These are phyloP conservation scores for Botrytis porri DNA, from an alignment of 2,329 filamentous ascomycete genomes.

Conservation along the genomic window DNA sequence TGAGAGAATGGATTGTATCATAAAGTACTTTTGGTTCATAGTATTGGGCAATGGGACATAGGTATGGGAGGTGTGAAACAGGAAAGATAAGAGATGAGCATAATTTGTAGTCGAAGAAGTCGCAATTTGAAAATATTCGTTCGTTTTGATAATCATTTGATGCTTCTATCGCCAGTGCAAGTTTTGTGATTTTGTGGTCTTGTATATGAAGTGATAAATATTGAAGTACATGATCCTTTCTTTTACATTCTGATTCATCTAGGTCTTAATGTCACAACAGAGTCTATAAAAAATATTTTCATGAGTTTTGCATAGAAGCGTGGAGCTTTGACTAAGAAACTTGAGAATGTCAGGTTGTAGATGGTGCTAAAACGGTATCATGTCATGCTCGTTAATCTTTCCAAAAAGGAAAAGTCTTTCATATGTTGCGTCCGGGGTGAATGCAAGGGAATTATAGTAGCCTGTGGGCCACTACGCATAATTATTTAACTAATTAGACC, in stretches of 20 bases:
- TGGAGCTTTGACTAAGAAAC: not conserved
- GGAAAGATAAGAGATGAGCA: not conserved
- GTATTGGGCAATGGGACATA: not conserved
- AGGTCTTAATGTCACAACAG: not conserved
- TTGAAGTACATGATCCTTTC: not conserved
- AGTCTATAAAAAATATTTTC: not conserved
- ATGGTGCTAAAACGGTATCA: not conserved
- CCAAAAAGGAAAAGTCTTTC: not conserved
- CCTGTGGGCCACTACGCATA: conserved; percentile 4
- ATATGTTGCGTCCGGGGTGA: not conserved
- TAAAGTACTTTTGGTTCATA: not conserved
- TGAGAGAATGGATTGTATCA: conserved; percentile 4
- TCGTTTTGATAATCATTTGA: not conserved
- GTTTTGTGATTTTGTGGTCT: not conserved
- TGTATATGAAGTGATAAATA: not conserved
- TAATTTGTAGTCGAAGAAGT: conserved; percentile 1
- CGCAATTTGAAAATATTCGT: conserved; percentile 11
- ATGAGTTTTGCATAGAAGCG: not conserved
- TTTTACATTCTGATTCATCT: not conserved
- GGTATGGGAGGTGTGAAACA: not conserved
- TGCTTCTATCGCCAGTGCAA: not conserved
- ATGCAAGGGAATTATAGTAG: not conserved
- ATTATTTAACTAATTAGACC: not conserved
- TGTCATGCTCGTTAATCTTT: not conserved
- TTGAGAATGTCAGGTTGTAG: not conserved